Percentiles rank a stretch among this genome's conserved stretches.
Evolutionary conservation across 805 yeast genomes (phyloP).

Genomic region (Barnettozyma populi): DNA sequence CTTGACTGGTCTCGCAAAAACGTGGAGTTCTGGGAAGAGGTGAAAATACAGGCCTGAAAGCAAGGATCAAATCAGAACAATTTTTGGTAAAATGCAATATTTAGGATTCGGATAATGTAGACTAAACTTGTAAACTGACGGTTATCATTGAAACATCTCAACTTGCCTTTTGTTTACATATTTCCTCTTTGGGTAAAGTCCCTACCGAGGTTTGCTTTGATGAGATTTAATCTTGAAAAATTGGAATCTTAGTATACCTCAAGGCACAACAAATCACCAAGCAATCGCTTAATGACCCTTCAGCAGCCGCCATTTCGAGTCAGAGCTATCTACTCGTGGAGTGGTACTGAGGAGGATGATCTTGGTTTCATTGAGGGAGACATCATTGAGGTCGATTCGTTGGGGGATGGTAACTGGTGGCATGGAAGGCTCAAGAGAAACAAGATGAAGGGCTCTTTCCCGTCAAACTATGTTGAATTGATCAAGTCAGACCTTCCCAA

Average conservation of each 20-base stretch:
- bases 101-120: neutral
- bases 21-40: conserved; percentile 62
- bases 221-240: neutral
- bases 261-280: neutral
- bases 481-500: conserved; percentile 32
- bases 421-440: conserved; percentile 77
- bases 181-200: conserved; percentile 15
- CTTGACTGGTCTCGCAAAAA: conserved; percentile 65
- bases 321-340: conserved; percentile 85
- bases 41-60: conserved; percentile 27
- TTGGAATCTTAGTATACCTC: neutral
- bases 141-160: neutral
- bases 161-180: conserved; percentile 14
- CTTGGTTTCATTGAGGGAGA: conserved; percentile 94
- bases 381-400: conserved; percentile 71
- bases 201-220: conserved; percentile 1
- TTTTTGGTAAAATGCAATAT: too few relatives aligned
- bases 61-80: neutral
- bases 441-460: conserved; percentile 80
- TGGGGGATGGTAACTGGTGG: conserved; percentile 91
- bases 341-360: conserved; percentile 86
- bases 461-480: conserved; percentile 74
- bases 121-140: neutral
- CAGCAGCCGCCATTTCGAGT: conserved; percentile 65
- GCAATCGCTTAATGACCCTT: conserved; percentile 10